Percentiles rank a stretch among this genome's conserved stretches.
Conservation (phyloP, 2,329 filamentous ascomycete species). For the Paracoccidioides lutzii region DNA sequence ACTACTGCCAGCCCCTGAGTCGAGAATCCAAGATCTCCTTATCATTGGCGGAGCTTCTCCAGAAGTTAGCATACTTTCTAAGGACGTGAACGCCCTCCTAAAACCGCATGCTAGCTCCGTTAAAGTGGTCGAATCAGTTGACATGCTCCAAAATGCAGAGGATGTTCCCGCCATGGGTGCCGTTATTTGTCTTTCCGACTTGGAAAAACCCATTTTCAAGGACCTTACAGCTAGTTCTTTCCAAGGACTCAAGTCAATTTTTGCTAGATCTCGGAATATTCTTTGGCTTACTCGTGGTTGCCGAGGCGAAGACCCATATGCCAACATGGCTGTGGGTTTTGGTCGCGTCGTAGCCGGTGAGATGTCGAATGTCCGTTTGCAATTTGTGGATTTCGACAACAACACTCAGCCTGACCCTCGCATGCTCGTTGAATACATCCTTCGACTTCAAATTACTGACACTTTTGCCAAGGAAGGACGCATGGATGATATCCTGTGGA, state of each 20-base stretch:
- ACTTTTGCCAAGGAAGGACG: background rate
- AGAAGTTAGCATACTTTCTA: conserved; percentile 4
- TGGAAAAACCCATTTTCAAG: conserved; percentile 18
- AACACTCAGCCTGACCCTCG: conserved; percentile 1
- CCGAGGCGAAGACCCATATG: conserved; percentile 11
- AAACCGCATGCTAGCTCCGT: background rate
- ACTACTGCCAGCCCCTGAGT: background rate
- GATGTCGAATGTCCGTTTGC: conserved; percentile 10
- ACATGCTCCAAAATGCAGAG: background rate
- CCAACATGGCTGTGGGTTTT: conserved; percentile 16
- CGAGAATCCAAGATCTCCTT: background rate
- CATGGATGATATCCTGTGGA: conserved; percentile 5
- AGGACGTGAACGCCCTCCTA: background rate
- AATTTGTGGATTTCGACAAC: conserved; percentile 14
- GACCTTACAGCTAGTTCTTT: conserved; percentile 8
- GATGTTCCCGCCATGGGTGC: background rate
- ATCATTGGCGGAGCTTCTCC: background rate
- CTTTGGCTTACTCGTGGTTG: conserved; percentile 18
- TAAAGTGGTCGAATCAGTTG: background rate
- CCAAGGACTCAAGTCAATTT: conserved; percentile 10
- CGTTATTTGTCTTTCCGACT: conserved; percentile 15
- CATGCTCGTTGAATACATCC: conserved; percentile 10
- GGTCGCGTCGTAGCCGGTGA: conserved; percentile 11
- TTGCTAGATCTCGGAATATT: conserved; percentile 9
- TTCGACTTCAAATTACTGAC: conserved; percentile 6